These are phyloP conservation scores for Escallonia rubra DNA, from an alignment of 129 eudicot species.

Conservation along the genomic window DNA sequence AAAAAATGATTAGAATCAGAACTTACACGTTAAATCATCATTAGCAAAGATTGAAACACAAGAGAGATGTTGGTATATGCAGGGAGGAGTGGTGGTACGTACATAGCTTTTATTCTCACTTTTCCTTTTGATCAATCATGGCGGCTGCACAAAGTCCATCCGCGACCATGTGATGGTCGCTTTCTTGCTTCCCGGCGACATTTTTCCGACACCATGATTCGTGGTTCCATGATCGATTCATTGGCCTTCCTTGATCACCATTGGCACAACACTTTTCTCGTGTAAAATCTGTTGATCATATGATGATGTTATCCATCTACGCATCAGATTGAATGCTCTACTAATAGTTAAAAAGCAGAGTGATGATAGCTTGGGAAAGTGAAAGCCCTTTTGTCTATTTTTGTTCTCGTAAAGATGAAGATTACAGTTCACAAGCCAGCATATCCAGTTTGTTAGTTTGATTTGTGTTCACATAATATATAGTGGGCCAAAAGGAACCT, in stretches of 20 bases:
- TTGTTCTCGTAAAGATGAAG: not conserved
- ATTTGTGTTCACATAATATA: too few species aligned
- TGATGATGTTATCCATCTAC: not conserved
- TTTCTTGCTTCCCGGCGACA: not conserved
- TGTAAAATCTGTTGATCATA: not conserved
- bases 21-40: not conserved
- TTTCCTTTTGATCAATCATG: not conserved
- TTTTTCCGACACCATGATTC: not conserved
- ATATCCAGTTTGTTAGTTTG: too few species aligned
- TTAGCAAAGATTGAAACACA: too few species aligned
- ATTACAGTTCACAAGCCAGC: not conserved
- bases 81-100: not conserved
- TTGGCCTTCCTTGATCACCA: not conserved
- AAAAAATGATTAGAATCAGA: not conserved
- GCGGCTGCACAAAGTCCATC: not conserved
- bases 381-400: not conserved
- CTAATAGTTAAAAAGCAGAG: not conserved
- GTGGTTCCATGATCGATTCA: not conserved
- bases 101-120: not conserved
- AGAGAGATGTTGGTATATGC: too few species aligned
- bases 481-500: too few species aligned
- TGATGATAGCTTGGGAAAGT: not conserved
- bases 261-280: not conserved
- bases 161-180: too few species aligned
- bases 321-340: too few species aligned